A percentile compares a stretch with the other conserved stretches of the same genome.
Conservation (phyloP, 305 asterid genomes). For the Fraxinus sp. region DNA sequence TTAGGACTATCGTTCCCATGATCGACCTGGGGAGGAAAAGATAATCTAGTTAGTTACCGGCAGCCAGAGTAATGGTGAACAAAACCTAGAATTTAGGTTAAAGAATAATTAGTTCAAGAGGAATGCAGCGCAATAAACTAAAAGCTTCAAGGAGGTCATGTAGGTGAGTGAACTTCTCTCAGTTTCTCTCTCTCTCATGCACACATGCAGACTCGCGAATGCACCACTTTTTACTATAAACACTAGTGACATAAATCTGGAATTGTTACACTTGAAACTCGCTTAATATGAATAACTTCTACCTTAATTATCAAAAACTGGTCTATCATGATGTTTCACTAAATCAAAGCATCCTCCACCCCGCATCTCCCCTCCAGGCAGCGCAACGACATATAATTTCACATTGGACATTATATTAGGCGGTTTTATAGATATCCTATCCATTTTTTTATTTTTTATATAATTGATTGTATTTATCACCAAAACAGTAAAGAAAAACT, state of each 20-base stretch:
- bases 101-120: not conserved
- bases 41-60: conserved; percentile 14
- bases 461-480: not conserved
- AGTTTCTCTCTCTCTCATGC: not conserved
- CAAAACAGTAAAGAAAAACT: not conserved
- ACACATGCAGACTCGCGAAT: not conserved
- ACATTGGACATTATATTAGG: not conserved
- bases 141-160: not conserved
- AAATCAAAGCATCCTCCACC: not conserved
- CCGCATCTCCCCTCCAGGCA: not conserved
- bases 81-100: not conserved
- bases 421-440: not conserved
- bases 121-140: not conserved
- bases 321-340: not conserved
- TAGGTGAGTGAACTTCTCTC: not conserved
- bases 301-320: not conserved
- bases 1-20: conserved; percentile 63
- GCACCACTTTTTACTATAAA: not conserved
- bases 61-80: not conserved
- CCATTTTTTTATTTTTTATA: too few relatives aligned
- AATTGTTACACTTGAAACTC: not conserved
- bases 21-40: conserved; percentile 54
- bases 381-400: too few relatives aligned
- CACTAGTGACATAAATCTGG: not conserved
- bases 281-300: not conserved